Evolutionary conservation across 108 stramenopile genomes (phyloP).

Genomic region (Epithemia pelagica): DNA sequence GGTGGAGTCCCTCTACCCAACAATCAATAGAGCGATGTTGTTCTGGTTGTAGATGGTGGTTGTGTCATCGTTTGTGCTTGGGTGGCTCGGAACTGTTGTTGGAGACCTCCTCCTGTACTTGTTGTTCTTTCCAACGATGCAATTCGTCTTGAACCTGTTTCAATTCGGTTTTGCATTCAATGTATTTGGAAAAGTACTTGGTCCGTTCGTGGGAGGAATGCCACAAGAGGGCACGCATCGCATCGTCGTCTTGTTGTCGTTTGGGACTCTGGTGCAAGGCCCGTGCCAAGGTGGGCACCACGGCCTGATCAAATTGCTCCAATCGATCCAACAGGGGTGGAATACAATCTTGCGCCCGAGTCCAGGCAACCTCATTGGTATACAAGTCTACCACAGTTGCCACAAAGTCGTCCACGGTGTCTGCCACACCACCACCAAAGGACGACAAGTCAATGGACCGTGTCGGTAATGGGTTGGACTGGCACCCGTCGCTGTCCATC

Average conservation of each 20-base stretch:
- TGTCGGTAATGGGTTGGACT: no score
- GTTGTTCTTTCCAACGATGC: not conserved
- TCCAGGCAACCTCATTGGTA: not conserved
- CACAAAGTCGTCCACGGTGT: not conserved
- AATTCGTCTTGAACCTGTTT: not conserved
- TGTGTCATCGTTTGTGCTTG: no score
- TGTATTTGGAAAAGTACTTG: conserved; percentile 71
- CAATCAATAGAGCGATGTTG: no score
- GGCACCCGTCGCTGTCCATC: no score
- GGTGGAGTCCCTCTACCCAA: no score
- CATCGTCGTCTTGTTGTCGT: conserved; percentile 31
- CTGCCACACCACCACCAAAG: not conserved
- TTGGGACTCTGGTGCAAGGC: no score
- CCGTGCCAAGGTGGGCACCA: no score
- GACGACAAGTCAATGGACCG: no score
- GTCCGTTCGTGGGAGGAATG: conserved; percentile 51
- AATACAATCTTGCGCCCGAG: not conserved
- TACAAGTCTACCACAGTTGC: not conserved
- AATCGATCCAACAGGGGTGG: not conserved
- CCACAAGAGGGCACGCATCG: conserved; percentile 42
- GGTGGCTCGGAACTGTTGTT: no score
- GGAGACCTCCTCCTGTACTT: not conserved
- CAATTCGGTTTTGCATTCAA: conserved; percentile 49
- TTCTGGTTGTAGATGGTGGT: no score
- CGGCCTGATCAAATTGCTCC: not conserved